Percentiles rank a stretch among this genome's conserved stretches.
phyloP scores from a whole-genome alignment of 208 protist species.

The Acanthamoeba sp. region DNA sequence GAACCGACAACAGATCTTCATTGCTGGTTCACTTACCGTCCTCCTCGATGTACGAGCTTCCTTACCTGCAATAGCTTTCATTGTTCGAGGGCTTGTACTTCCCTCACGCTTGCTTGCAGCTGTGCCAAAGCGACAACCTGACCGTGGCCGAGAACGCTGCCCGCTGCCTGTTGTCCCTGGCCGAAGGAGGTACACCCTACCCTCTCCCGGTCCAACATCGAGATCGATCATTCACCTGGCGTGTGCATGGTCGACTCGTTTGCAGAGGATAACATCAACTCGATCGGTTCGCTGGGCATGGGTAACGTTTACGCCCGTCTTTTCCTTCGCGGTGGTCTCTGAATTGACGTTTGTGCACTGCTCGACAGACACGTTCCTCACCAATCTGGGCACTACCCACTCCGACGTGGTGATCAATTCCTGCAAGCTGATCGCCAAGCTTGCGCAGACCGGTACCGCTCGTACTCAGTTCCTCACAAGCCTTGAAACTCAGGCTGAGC shows the following conservation, averaged over 20 bases:
- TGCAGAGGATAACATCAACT: slow-evolving; percentile 2
- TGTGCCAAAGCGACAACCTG: neutral
- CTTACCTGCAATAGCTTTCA: neutral
- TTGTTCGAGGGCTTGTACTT: too few species aligned
- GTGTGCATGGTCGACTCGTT: neutral
- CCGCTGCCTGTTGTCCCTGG: slow-evolving; percentile 5
- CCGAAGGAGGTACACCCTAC: neutral
- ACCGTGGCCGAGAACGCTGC: slow-evolving; percentile 26
- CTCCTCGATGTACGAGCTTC: neutral
- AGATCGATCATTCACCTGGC: neutral
- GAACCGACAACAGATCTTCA: slow-evolving; percentile 38
- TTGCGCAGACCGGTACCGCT: neutral
- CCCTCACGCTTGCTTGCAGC: neutral
- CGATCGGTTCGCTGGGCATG: slow-evolving; percentile 30
- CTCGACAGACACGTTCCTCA: neutral
- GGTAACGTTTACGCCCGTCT: neutral
- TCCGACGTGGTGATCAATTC: slow-evolving; percentile 67
- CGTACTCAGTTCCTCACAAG: neutral
- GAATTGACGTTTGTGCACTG: neutral
- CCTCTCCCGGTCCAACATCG: neutral
- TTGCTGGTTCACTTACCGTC: neutral
- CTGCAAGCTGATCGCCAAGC: slow-evolving; percentile 46
- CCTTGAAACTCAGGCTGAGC: neutral
- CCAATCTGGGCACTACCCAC: slow-evolving; percentile 32
- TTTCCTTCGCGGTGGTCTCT: neutral